Evolutionary conservation across 2,329 filamentous ascomycete species (phyloP), one percentile per base, ranked within the genome.

Genomic region (Pseudocercospora pini-densiflorae): DNA sequence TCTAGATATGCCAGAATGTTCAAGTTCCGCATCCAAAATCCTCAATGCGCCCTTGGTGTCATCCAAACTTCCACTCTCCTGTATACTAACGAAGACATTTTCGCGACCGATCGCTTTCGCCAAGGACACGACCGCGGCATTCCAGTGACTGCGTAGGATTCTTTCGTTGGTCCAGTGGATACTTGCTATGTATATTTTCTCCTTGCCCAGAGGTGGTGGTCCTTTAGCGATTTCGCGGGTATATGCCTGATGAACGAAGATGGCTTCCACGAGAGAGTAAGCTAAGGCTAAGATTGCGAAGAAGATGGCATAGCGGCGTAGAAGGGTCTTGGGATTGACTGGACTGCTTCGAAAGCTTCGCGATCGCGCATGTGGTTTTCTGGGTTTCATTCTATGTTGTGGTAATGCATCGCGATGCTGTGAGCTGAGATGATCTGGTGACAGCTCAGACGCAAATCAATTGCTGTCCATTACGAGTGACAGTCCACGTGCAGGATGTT

Each of bases 21-120:
- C 85, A 9, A 92, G 79, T 62, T 85, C 77, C 1, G 68, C 70
- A 64, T 90, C 88, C 29, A 93, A 79, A 24, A 85, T 81, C 23
- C 76, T 78, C 69, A 93, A 78, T 6, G 85, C 86, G 16, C 80
- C 83, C 76, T 92, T 92, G 19, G 87, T 91, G 65, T 88, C 82
- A 75, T 92, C 90, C 80, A 85, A 88, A 74, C 88, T 90, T 5
- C 90, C 90, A 71, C 87, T 90, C 76, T 92, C 90, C 65, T 87
- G 85, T 31, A 92, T 84, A 66, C 86, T 88, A 47, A 93, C 84
- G 74, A 86, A 92, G 1, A 92, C 86, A 74, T 92, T 91, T 2
- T 87, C 81, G 0, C 84, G 78, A 0, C 90, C 90, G 3, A 92
- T 79, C 5, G 81, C 79, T 54, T 84, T 79, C 5, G 86, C 83